Evolutionary conservation across 2,329 filamentous ascomycete species (phyloP).

Genomic region (Pseudogymnoascus sp.): DNA sequence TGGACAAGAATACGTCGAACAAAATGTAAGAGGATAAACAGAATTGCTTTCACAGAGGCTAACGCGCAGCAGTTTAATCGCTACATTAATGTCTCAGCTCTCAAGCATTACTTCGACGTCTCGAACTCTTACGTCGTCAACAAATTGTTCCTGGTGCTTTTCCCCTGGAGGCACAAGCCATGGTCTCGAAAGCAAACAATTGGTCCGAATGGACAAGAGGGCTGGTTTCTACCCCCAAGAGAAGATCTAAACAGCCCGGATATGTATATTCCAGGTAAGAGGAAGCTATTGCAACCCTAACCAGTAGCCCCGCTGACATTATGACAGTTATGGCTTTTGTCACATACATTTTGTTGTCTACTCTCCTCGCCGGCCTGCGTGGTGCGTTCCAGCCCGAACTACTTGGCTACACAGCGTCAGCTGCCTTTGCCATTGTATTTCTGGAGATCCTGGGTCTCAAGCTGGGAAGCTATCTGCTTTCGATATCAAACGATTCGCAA

Average conservation of each 20-base stretch:
- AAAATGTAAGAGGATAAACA: slow-evolving; percentile 62
- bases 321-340: slow-evolving; percentile 78
- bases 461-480: slow-evolving; percentile 85
- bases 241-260: slow-evolving; percentile 97
- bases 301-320: neutral
- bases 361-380: slow-evolving; percentile 78
- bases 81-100: slow-evolving; percentile 83
- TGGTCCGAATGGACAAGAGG: slow-evolving; percentile 60
- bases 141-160: slow-evolving; percentile 88
- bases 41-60: slow-evolving; percentile 27
- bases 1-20: slow-evolving; percentile 89
- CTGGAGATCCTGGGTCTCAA: slow-evolving; percentile 88
- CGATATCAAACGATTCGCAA: slow-evolving; percentile 89
- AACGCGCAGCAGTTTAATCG: slow-evolving; percentile 52
- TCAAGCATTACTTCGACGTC: slow-evolving; percentile 99
- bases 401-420: slow-evolving; percentile 79
- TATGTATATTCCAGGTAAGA: slow-evolving; percentile 83
- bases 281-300: neutral
- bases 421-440: slow-evolving; percentile 72
- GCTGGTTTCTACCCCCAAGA: slow-evolving; percentile 79
- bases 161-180: slow-evolving; percentile 94
- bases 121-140: slow-evolving; percentile 93
- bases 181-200: slow-evolving; percentile 87
- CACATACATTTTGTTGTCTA: slow-evolving; percentile 92
- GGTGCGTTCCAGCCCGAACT: slow-evolving; percentile 93